Percentiles rank a stretch among this genome's conserved stretches.
These are phyloP conservation scores for Dalbergia cochinchinensis DNA, from an alignment of 306 rosid genomes.

Conservation along the genomic window DNA sequence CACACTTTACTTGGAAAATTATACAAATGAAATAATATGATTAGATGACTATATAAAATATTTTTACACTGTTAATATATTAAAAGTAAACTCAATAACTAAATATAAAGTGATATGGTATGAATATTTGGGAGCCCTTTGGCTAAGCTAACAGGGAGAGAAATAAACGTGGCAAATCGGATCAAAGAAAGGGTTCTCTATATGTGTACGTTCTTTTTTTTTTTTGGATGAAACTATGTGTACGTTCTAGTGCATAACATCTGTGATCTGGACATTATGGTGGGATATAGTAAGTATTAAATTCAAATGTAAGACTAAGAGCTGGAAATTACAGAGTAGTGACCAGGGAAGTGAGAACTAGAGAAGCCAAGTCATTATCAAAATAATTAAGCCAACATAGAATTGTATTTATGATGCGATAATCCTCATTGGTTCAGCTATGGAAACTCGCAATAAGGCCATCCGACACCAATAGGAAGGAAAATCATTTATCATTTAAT, in stretches of 20 bases:
- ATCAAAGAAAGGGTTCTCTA: neutral
- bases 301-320: neutral
- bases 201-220: neutral
- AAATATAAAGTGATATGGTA: neutral
- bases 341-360: neutral
- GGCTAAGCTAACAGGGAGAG: neutral
- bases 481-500: slow-evolving; percentile 9
- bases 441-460: slow-evolving; percentile 1
- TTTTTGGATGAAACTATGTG: too few species aligned
- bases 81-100: neutral
- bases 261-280: slow-evolving; percentile 22
- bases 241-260: neutral
- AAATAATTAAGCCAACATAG: slow-evolving; percentile 7
- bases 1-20: too few species aligned
- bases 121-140: neutral
- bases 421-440: slow-evolving; percentile 5
- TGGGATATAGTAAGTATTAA: neutral
- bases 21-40: too few species aligned
- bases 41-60: too few species aligned
- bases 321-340: neutral
- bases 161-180: neutral
- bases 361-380: slow-evolving; percentile 12
- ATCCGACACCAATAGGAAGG: neutral
- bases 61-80: too few species aligned
- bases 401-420: slow-evolving; percentile 1